Base-by-base conservation (phyloP, 345 rosid species). In the Aegle marmelos region DNA sequence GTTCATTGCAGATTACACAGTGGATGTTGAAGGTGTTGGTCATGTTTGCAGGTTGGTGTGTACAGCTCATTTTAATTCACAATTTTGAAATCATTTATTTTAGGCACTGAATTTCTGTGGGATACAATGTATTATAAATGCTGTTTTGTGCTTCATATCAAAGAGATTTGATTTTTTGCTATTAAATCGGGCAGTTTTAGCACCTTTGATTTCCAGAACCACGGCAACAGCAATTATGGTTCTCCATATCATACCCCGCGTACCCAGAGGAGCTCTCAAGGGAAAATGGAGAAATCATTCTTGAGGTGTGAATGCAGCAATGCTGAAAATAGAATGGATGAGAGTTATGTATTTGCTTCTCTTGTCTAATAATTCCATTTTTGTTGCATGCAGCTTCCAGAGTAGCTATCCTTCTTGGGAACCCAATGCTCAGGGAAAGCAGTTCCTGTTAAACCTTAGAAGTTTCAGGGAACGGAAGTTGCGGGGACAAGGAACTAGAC, bases 271-370 rank as follows among this genome's bases (percentile, higher is more conserved):
- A 97, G 99, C 79, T 94, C 94, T 70, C 98, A 97, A 70, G 99
- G 99, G 78, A 97, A 97, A 90, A 83, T 97, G 91, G 99, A 94
- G 89, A 97, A 97, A 84, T 94, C 99, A 56, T 93, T 97, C 87
- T 87, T 97, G 86, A 90, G 99, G 99, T 97, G 80, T 70, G 86
- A 41, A 77, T 73, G n/a, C 59, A 48, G 6, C 64, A 36, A 19
- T 19, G 59, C 60, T 57, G n/a, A 56, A 31, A 45, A 31, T 62
- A 74, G 34, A 5, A 50, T 48, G 37, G 6, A 34, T 24, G 21
- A n/a, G 31, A 50, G n/a, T 75, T 75, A 11, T 25, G 16, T 39
- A 57, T 62, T 61, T 75, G 61, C 30, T 45, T 64, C 27, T 34
- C n/a, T 30, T 63, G 28, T 37, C 33, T 34, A 3, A 72, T 73